Conservation (phyloP, 1,139 yeast genomes). For the Yamadazyma conglobata region DNA sequence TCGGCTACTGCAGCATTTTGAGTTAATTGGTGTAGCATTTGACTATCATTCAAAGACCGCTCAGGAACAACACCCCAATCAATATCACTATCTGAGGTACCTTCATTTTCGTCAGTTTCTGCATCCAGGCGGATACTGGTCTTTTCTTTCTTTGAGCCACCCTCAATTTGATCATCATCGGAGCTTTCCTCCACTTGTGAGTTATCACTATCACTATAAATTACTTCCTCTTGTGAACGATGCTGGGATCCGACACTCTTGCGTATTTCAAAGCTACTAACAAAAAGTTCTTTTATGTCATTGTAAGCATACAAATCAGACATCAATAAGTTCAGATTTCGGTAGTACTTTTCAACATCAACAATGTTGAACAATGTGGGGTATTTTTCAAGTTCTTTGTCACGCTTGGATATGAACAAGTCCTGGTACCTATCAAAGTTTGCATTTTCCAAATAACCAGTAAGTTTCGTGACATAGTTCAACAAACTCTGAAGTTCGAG, state of each 20-base stretch:
- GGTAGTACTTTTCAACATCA: conserved; percentile 6
- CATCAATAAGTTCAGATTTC: conserved; percentile 7
- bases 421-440: conserved; percentile 16
- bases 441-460: conserved; percentile 6
- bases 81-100: too few species aligned
- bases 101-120: neutral
- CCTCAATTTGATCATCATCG: neutral
- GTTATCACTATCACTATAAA: too few species aligned
- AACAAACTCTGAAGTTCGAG: conserved; percentile 30
- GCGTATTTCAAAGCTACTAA: too few species aligned
- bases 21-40: conserved; percentile 7
- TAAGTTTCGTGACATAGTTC: conserved; percentile 27
- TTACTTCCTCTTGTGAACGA: too few species aligned
- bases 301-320: conserved; percentile 8
- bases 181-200: neutral
- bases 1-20: conserved; percentile 4
- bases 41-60: conserved; percentile 7
- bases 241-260: too few species aligned
- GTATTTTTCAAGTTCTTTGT: conserved; percentile 12
- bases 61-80: conserved; percentile 6
- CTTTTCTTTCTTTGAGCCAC: too few species aligned
- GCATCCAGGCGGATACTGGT: too few species aligned
- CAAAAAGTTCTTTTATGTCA: conserved; percentile 10
- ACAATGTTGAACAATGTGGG: conserved; percentile 31
- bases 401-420: conserved; percentile 10